These are phyloP conservation scores for Venturia nashicola DNA, from an alignment of 2,329 filamentous ascomycete genomes.

Conservation along the genomic window DNA sequence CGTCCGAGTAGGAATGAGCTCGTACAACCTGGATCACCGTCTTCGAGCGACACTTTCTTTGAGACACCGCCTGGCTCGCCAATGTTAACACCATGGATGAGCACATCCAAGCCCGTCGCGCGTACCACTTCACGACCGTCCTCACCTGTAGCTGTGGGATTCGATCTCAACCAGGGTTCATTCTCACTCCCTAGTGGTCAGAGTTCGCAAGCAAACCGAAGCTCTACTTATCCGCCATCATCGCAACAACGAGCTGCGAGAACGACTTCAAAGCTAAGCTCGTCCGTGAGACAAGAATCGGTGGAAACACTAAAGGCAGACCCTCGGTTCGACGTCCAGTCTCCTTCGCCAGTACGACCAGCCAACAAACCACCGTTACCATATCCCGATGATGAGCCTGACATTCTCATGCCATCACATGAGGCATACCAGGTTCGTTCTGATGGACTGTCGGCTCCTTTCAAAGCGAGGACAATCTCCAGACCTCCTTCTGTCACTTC, in stretches of 20 bases:
- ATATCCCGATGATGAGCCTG: conserved; percentile 33
- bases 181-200: background rate
- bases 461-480: background rate
- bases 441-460: background rate
- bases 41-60: background rate
- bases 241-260: conserved; percentile 20
- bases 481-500: background rate
- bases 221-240: conserved; percentile 4
- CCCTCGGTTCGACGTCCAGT: conserved; percentile 21
- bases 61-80: background rate
- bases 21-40: background rate
- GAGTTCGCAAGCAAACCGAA: background rate
- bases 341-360: conserved; percentile 20
- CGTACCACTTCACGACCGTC: background rate
- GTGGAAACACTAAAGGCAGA: conserved; percentile 13
- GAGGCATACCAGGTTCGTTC: conserved; percentile 17
- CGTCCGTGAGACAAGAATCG: conserved; percentile 11
- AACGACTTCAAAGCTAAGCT: conserved; percentile 13
- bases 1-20: conserved; percentile 2
- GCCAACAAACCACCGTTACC: conserved; percentile 21
- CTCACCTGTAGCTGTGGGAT: background rate
- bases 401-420: conserved; percentile 30
- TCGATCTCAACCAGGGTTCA: background rate
- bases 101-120: background rate
- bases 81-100: background rate